A percentile compares a stretch with the other conserved stretches of the same genome.
phyloP scores from a whole-genome alignment of 2,329 filamentous ascomycete species.

The Colletotrichum karsti region DNA sequence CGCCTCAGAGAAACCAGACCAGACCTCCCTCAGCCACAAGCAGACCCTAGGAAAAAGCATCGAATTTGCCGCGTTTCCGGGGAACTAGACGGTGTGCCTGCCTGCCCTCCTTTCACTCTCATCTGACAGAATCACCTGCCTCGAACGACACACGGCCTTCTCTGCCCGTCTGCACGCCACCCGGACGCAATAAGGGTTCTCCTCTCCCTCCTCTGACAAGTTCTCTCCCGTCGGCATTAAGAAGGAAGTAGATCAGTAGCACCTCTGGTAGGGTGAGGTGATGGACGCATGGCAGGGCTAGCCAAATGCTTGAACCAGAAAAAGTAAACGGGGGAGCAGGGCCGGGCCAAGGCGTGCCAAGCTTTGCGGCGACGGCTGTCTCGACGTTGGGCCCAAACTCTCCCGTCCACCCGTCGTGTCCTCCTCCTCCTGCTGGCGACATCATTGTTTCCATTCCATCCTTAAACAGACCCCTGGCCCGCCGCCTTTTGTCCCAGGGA shows the following conservation, averaged over 20 bases:
- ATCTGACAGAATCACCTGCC: neutral
- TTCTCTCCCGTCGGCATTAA: too few species aligned
- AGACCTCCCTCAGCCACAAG: too few species aligned
- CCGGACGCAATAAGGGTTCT: too few species aligned
- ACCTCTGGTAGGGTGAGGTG: too few species aligned
- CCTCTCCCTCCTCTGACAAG: too few species aligned
- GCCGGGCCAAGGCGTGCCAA: constrained; percentile 23
- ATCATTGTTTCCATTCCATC: neutral
- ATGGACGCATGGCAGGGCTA: neutral
- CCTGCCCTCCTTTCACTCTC: neutral
- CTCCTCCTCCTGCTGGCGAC: neutral
- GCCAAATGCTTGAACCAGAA: neutral
- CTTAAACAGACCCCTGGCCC: neutral
- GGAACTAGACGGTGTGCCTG: neutral
- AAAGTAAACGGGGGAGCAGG: neutral
- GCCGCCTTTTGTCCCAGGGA: neutral
- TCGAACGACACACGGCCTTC: neutral
- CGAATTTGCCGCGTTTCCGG: neutral
- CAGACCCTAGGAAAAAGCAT: neutral
- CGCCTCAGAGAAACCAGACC: too few species aligned
- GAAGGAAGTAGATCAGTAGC: too few species aligned
- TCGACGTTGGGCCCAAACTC: constrained; percentile 28
- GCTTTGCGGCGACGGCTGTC: constrained; percentile 29
- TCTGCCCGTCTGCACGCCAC: too few species aligned
- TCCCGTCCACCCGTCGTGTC: neutral